Percentiles rank a stretch among this genome's conserved stretches.
Conservation (phyloP, 2,329 filamentous ascomycete species). For the Xylaria sp. region DNA sequence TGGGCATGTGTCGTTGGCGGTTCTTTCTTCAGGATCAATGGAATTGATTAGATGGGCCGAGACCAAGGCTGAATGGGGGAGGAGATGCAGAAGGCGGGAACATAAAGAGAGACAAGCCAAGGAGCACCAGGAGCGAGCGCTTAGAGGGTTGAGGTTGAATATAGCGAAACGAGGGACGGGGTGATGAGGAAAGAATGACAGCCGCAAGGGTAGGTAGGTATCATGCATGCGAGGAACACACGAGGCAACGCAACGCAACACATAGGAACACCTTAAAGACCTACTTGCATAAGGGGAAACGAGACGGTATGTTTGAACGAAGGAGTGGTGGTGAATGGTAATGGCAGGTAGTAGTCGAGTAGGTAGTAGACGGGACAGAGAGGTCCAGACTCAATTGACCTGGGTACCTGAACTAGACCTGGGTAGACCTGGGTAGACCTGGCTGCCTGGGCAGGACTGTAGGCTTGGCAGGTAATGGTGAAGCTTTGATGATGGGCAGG, state of each 20-base stretch:
- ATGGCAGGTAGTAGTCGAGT: too few species aligned
- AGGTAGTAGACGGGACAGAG: background rate
- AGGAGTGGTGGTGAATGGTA: background rate
- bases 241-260: too few species aligned
- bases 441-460: too few species aligned
- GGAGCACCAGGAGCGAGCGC: background rate
- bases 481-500: background rate
- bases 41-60: background rate
- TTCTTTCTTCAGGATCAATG: background rate
- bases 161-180: background rate
- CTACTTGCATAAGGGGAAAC: background rate
- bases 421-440: too few species aligned
- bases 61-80: background rate
- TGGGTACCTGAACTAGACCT: background rate
- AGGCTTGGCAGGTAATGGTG: background rate
- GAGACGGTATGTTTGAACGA: background rate
- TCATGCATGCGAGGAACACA: background rate
- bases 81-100: background rate
- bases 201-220: background rate
- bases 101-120: conserved; percentile 2
- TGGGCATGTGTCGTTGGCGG: background rate
- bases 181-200: background rate
- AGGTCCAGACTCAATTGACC: background rate
- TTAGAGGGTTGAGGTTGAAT: too few species aligned
- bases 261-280: too few species aligned